Conservation (phyloP, 495 filamentous ascomycete genomes). For the Penicillium cataractarum region DNA sequence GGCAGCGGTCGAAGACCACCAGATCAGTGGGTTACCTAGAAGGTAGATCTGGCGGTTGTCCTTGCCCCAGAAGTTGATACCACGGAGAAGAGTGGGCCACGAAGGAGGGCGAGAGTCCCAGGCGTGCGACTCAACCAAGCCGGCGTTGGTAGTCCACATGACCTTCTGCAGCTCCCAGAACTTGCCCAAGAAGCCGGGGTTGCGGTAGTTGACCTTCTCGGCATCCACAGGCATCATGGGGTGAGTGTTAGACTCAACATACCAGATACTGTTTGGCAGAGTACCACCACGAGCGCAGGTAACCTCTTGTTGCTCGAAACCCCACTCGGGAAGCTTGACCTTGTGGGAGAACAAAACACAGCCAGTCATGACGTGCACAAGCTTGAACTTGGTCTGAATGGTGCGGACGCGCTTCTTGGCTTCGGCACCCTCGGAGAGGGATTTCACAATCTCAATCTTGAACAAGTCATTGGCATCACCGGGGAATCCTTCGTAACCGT, state of each 20-base stretch:
- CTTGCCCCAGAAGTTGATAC: conserved; percentile 99
- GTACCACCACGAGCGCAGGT: conserved; percentile 94
- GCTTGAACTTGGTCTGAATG: conserved; percentile 94
- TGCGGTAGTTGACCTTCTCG: conserved; percentile 92
- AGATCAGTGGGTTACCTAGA: conserved; percentile 92
- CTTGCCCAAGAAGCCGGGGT: conserved; percentile 96
- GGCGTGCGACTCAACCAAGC: conserved; percentile 91
- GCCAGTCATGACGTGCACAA: conserved; percentile 95
- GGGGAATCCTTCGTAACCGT: conserved; percentile 95
- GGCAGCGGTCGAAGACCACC: conserved; percentile 88
- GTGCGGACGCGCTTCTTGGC: conserved; percentile 88
- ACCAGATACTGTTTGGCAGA: conserved; percentile 96
- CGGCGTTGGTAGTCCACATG: conserved; percentile 99
- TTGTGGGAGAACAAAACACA: conserved; percentile 98
- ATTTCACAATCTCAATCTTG: conserved; percentile 91
- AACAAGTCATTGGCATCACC: conserved; percentile 97
- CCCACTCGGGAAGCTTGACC: conserved; percentile 97
- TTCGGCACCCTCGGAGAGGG: conserved; percentile 76
- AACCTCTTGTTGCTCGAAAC: conserved; percentile 95
- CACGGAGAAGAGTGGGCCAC: conserved; percentile 90
- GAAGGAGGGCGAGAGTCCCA: conserved; percentile 96
- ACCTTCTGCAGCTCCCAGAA: conserved; percentile 99
- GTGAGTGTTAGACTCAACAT: conserved; percentile 87
- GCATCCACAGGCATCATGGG: conserved; percentile 70
- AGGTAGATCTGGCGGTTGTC: conserved; percentile 94